Evolutionary conservation across 208 protist genomes (phyloP), one percentile per base, ranked within the genome.

Genomic region (Acanthamoeba royreba): DNA sequence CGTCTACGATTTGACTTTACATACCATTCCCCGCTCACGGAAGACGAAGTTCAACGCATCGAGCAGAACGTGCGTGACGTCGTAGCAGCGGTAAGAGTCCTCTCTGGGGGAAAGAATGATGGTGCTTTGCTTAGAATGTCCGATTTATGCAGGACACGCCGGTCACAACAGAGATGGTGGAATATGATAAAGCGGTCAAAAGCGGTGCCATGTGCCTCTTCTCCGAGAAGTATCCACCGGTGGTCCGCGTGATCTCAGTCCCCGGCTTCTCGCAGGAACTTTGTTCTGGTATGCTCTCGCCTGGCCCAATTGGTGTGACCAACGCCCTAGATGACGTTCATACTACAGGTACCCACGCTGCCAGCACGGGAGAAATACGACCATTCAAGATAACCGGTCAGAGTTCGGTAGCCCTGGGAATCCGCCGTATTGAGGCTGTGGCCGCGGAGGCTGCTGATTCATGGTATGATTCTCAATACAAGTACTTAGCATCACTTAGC

Each of bases 351-450:
- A 97, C 96, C 38, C 96, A 97, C 88, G 94, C 94, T 3, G 17
- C 43, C 13, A 55, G 43, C 66, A 95, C 93, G n/a, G 53, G 53
- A 0, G 63, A 74, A 0, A 25, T 97, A 8, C 40, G 58, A 2
- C 79, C 87, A n/a, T 97, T 97, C 53, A 95, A 95, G 52, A 97
- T 97, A 38, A 93, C 89, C 0, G 45, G 38, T 13, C 93, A 96
- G 55, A 90, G 22, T 8, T 94, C 92, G 69, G 40, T 96, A 4
- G 86, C 95, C 28, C 52, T 95, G 22, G 95, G 95, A 8, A 95
- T 95, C 4, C 81, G 95, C 66, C 86, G 95, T 43, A 96, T 96
- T 35, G 95, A 96, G 53, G 95, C 95, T 2, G 38, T 91, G 47
- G 85, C 55, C 45, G 85, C 49, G 47, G 40, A 91, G 40, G 52